A percentile compares a stretch with the other conserved stretches of the same genome.
Evolutionary conservation across 192 early-diverging fungal species (phyloP).

Genomic region (Backusella sp.): DNA sequence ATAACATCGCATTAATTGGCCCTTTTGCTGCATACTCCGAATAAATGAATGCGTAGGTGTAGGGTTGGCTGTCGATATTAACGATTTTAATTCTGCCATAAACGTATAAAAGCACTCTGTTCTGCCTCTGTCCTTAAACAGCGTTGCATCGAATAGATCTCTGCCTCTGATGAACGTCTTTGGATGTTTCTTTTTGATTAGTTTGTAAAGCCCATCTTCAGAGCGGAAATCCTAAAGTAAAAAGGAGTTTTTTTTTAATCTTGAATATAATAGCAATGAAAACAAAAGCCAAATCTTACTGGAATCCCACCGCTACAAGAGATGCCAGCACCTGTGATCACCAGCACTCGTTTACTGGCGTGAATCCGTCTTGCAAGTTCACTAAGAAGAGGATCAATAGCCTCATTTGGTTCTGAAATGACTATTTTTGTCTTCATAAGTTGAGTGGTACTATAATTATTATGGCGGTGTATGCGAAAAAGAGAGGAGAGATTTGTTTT

Average conservation of each 20-base stretch:
- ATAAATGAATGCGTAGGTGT: slow-evolving; percentile 90
- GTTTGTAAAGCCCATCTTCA: slow-evolving; percentile 79
- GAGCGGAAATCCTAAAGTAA: slow-evolving; percentile 77
- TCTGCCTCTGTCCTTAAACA: slow-evolving; percentile 66
- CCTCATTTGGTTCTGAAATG: slow-evolving; percentile 32
- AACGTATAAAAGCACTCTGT: slow-evolving; percentile 75
- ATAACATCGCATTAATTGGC: slow-evolving; percentile 87
- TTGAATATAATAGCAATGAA: not conserved
- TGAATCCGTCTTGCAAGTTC: slow-evolving; percentile 33
- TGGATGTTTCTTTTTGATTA: slow-evolving; percentile 77
- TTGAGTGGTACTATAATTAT: not conserved
- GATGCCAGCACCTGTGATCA: slow-evolving; percentile 90
- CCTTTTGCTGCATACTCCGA: slow-evolving; percentile 65
- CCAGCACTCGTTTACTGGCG: slow-evolving; percentile 53
- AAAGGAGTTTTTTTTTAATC: not conserved
- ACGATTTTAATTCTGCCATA: slow-evolving; percentile 82
- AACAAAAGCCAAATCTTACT: slow-evolving; percentile 41
- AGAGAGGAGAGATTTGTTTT: not conserved
- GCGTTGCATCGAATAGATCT: slow-evolving; percentile 83
- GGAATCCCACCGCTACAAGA: slow-evolving; percentile 89
- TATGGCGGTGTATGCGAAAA: not conserved
- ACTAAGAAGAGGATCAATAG: slow-evolving; percentile 28
- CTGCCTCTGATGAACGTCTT: slow-evolving; percentile 67
- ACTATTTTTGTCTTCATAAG: slow-evolving; percentile 29
- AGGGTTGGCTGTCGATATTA: slow-evolving; percentile 67